Evolutionary conservation across 2,329 filamentous ascomycete genomes (phyloP).

Genomic region (Eutypa lata): DNA sequence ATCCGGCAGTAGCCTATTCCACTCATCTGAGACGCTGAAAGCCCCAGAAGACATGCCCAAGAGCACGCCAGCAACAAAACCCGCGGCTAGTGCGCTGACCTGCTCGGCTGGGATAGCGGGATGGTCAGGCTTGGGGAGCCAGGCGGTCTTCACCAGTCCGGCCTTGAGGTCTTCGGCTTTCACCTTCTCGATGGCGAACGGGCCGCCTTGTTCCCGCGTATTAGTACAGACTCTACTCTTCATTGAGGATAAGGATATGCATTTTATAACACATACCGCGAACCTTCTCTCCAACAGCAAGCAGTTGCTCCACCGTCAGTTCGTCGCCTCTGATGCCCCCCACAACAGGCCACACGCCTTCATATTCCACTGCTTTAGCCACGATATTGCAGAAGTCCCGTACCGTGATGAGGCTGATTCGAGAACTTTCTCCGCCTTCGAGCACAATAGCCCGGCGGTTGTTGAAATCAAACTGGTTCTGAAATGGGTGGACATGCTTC

Average conservation of each 20-base stretch:
- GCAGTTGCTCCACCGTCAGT: slow-evolving; percentile 32
- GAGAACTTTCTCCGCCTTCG: slow-evolving; percentile 38
- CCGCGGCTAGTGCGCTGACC: slow-evolving; percentile 29
- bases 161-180: slow-evolving; percentile 43
- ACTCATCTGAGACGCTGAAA: slow-evolving; percentile 41
- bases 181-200: slow-evolving; percentile 43
- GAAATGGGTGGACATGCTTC: slow-evolving; percentile 38
- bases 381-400: slow-evolving; percentile 39
- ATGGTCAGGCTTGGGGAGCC: slow-evolving; percentile 32
- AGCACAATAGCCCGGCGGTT: slow-evolving; percentile 39
- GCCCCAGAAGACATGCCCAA: slow-evolving; percentile 37
- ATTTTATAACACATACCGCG: slow-evolving; percentile 36
- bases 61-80: slow-evolving; percentile 39
- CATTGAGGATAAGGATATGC: not conserved
- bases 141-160: slow-evolving; percentile 37
- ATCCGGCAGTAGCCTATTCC: slow-evolving; percentile 41
- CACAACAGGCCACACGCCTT: slow-evolving; percentile 38
- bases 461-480: slow-evolving; percentile 37
- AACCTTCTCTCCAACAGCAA: slow-evolving; percentile 38
- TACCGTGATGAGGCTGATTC: slow-evolving; percentile 42
- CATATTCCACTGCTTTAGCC: slow-evolving; percentile 39
- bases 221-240: slow-evolving; percentile 8
- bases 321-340: slow-evolving; percentile 39
- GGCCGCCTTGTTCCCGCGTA: slow-evolving; percentile 20
- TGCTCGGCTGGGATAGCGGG: slow-evolving; percentile 32